Percentiles rank a stretch among this genome's conserved stretches.
Evolutionary conservation across 176 grass and related monocot species (phyloP).

Genomic region (Phyllostachys edulis): DNA sequence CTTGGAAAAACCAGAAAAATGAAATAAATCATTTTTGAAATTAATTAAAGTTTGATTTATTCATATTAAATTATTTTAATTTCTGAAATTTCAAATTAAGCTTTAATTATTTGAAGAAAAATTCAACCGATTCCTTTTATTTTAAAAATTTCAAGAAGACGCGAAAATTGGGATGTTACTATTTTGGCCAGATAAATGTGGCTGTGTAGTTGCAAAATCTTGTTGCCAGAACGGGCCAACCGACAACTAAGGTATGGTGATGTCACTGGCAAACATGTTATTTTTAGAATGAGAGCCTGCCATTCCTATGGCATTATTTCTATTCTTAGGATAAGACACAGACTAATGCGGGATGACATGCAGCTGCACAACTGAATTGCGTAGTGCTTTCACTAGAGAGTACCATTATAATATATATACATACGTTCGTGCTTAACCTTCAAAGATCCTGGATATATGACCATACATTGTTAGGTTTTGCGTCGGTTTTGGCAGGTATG

Average conservation of each 20-base stretch:
- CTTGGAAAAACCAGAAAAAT: too few species aligned
- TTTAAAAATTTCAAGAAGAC: too few species aligned
- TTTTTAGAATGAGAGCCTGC: not conserved
- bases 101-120: too few species aligned
- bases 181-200: not conserved
- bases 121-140: too few species aligned
- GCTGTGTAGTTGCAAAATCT: not conserved
- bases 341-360: conserved; percentile 12
- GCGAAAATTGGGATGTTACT: too few species aligned
- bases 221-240: not conserved
- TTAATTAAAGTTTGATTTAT: too few species aligned
- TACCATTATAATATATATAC: too few species aligned
- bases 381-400: not conserved
- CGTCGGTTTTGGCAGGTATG: too few species aligned
- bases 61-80: too few species aligned
- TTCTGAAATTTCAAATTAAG: too few species aligned
- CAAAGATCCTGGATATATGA: not conserved
- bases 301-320: not conserved
- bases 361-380: not conserved
- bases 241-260: not conserved
- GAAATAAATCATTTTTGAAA: too few species aligned
- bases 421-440: too few species aligned
- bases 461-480: not conserved
- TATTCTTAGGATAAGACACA: not conserved
- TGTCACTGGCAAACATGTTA: not conserved